These are phyloP conservation scores for Parascedosporium putredinis DNA, from an alignment of 2,329 filamentous ascomycete genomes.

Conservation along the genomic window DNA sequence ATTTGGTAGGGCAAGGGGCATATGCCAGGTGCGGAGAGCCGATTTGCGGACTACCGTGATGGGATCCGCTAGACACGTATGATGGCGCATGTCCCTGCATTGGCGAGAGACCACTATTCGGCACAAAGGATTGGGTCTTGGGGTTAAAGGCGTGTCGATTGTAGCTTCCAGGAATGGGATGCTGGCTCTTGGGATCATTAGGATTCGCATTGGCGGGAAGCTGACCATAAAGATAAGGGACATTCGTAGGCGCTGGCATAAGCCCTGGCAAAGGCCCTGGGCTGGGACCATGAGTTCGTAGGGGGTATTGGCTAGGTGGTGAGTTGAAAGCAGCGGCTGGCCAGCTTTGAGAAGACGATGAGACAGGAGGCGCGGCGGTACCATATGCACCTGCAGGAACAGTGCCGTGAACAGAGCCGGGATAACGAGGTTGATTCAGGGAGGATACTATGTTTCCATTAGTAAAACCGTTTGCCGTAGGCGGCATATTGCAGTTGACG, in stretches of 20 bases:
- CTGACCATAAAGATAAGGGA: constrained; percentile 69
- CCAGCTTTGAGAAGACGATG: constrained; percentile 23
- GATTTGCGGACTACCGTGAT: constrained; percentile 44
- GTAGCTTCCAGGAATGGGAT: constrained; percentile 76
- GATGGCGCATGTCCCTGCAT: constrained; percentile 36
- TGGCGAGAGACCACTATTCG: constrained; percentile 38
- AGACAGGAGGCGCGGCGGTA: constrained; percentile 18
- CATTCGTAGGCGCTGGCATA: constrained; percentile 17
- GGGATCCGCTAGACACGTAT: constrained; percentile 36
- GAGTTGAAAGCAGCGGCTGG: constrained; percentile 23
- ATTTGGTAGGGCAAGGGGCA: constrained; percentile 30
- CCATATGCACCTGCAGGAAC: constrained; percentile 25
- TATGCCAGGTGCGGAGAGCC: constrained; percentile 41
- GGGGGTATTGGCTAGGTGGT: constrained; percentile 18
- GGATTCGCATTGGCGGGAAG: constrained; percentile 60
- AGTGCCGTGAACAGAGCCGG: too few relatives aligned
- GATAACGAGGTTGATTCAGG: too few relatives aligned
- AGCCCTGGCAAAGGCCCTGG: neutral
- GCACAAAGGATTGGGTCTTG: constrained; percentile 86
- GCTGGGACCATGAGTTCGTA: constrained; percentile 12
- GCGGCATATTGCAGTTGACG: too few relatives aligned
- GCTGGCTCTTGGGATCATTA: constrained; percentile 52
- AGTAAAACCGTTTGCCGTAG: too few relatives aligned
- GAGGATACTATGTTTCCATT: constrained; percentile 23
- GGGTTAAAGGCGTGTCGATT: constrained; percentile 85